A percentile compares a stretch with the other conserved stretches of the same genome.
Conservation (phyloP, 805 yeast genomes). For the Yarrowia deformans region DNA sequence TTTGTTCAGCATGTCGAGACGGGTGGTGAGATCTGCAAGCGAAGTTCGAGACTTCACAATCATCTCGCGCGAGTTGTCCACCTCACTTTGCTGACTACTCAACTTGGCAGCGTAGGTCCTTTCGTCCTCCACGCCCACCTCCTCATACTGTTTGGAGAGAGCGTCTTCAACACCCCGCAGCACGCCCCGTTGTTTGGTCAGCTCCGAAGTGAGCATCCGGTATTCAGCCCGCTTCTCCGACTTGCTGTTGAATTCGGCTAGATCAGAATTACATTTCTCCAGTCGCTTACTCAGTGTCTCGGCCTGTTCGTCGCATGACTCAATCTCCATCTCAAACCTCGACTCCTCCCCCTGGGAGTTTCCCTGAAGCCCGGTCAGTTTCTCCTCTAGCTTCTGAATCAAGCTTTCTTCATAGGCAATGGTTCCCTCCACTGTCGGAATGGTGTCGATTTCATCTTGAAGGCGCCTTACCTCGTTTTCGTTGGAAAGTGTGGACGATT, state of each 20-base stretch:
- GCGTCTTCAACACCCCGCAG: slow-evolving; percentile 12
- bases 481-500: neutral
- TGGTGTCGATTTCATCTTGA: slow-evolving; percentile 23
- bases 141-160: neutral
- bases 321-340: slow-evolving; percentile 4
- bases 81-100: neutral
- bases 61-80: neutral
- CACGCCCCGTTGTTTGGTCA: neutral
- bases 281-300: slow-evolving; percentile 1
- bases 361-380: slow-evolving; percentile 4
- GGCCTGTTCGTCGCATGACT: neutral
- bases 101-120: neutral
- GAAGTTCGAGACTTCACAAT: neutral
- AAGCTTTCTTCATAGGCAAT: slow-evolving; percentile 31
- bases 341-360: slow-evolving; percentile 6
- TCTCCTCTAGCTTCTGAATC: slow-evolving; percentile 6
- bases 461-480: slow-evolving; percentile 15
- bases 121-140: neutral
- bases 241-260: slow-evolving; percentile 29
- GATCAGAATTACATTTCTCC: slow-evolving; percentile 29
- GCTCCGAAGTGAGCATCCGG: slow-evolving; percentile 5
- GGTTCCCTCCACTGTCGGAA: slow-evolving; percentile 22
- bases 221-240: slow-evolving; percentile 25
- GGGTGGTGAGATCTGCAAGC: neutral
- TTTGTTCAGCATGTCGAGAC: slow-evolving; percentile 9